phyloP scores from a whole-genome alignment of 2,329 filamentous ascomycete species.

The Acephala macrosclerotiorum region DNA sequence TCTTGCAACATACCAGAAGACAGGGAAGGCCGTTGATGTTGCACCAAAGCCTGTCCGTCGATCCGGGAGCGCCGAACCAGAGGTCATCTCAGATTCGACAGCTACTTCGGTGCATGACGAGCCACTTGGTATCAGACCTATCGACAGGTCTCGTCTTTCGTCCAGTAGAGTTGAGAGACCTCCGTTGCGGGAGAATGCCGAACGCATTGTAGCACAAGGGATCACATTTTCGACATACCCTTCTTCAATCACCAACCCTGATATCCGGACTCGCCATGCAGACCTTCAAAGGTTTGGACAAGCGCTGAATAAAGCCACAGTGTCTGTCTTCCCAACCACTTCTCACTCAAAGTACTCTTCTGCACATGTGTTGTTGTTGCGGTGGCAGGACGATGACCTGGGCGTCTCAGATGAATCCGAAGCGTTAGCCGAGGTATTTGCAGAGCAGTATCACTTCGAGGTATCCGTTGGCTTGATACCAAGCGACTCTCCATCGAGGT shows the following conservation, averaged over 20 bases:
- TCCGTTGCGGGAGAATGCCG: not conserved
- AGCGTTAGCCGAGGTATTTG: not conserved
- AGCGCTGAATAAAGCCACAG: not conserved
- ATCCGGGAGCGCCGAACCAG: not conserved
- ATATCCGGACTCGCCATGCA: not conserved
- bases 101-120: not conserved
- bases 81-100: not conserved
- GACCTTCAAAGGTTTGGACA: not conserved
- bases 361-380: not conserved
- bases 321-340: not conserved
- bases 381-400: not conserved
- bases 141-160: not conserved
- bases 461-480: not conserved
- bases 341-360: not conserved
- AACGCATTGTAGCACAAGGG: not conserved
- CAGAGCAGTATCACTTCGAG: not conserved
- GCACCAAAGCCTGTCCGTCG: not conserved
- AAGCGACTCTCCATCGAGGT: not conserved
- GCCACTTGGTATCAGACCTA: not conserved
- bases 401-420: not conserved
- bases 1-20: not conserved
- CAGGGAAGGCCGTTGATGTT: not conserved
- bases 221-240: not conserved
- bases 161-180: not conserved
- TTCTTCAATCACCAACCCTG: not conserved